These are phyloP conservation scores for Wickerhamiella alocasiicola DNA, from an alignment of 805 yeast genomes.

Conservation along the genomic window DNA sequence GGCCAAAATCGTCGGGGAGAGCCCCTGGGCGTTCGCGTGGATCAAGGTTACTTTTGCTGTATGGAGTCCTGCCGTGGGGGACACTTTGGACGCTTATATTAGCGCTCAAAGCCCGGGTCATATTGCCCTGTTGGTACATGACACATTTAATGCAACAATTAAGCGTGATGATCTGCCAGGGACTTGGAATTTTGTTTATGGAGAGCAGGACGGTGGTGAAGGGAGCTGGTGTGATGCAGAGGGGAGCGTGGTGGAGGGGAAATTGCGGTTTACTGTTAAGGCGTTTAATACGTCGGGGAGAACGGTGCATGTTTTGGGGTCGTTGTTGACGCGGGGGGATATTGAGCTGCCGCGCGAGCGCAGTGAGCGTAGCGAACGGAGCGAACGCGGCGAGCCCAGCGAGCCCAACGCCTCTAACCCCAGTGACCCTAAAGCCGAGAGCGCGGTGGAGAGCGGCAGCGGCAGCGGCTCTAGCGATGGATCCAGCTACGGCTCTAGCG, in stretches of 20 bases:
- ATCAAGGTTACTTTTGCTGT: slow-evolving; percentile 65
- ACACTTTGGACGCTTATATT: slow-evolving; percentile 70
- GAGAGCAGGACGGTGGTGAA: slow-evolving; percentile 36
- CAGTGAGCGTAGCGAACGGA: too few species aligned
- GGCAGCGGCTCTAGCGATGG: too few species aligned
- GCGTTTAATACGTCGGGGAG: slow-evolving; percentile 52
- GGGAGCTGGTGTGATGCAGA: slow-evolving; percentile 83
- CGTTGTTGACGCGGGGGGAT: slow-evolving; percentile 33
- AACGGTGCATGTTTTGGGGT: slow-evolving; percentile 80
- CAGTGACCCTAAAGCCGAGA: too few species aligned
- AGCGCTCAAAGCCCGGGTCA: slow-evolving; percentile 93
- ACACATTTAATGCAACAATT: slow-evolving; percentile 89
- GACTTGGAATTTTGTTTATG: slow-evolving; percentile 74
- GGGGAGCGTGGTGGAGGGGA: slow-evolving; percentile 70
- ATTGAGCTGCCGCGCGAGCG: too few species aligned
- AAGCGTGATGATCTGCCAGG: slow-evolving; percentile 76
- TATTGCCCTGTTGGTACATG: slow-evolving; percentile 80
- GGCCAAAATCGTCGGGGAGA: slow-evolving; percentile 59
- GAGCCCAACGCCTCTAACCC: too few species aligned
- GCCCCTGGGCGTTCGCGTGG: slow-evolving; percentile 88
- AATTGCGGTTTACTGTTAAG: slow-evolving; percentile 61
- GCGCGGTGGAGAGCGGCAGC: too few species aligned
- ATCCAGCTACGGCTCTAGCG: too few species aligned
- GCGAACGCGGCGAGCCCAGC: too few species aligned
- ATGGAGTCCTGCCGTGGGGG: slow-evolving; percentile 89